These are phyloP conservation scores for Osmozyma mogii DNA, from an alignment of 805 yeast species.

Conservation along the genomic window DNA sequence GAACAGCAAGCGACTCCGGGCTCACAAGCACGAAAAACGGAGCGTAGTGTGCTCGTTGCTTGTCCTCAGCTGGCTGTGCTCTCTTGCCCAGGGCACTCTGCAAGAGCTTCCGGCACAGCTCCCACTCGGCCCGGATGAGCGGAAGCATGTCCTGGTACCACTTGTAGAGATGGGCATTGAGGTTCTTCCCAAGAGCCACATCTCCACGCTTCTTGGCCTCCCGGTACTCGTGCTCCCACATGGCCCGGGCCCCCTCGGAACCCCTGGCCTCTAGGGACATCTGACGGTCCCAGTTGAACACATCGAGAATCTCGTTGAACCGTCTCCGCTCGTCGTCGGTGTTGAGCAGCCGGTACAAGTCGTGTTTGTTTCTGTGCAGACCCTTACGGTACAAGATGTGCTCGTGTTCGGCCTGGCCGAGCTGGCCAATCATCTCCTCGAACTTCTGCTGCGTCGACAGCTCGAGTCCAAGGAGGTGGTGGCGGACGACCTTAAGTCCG, in stretches of 20 bases:
- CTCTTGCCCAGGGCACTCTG: slow-evolving; percentile 13
- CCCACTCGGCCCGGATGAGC: slow-evolving; percentile 57
- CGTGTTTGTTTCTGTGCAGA: slow-evolving; percentile 55
- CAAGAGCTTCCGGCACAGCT: slow-evolving; percentile 41
- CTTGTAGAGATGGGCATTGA: slow-evolving; percentile 70
- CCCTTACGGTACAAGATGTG: slow-evolving; percentile 26
- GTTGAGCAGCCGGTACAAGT: slow-evolving; percentile 46
- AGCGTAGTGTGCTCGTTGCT: slow-evolving; percentile 49
- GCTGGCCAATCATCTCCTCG: slow-evolving; percentile 18
- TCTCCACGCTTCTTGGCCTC: slow-evolving; percentile 54
- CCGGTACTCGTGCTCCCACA: slow-evolving; percentile 83
- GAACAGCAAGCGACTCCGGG: slow-evolving; percentile 75
- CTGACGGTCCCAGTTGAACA: slow-evolving; percentile 71
- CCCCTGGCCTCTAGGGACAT: slow-evolving; percentile 68
- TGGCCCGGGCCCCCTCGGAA: slow-evolving; percentile 74
- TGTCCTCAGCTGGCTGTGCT: slow-evolving; percentile 7
- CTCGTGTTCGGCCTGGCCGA: slow-evolving; percentile 20
- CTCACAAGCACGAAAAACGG: slow-evolving; percentile 69
- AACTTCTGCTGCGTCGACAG: slow-evolving; percentile 13
- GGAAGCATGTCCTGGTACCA: slow-evolving; percentile 80
- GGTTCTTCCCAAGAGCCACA: slow-evolving; percentile 43
- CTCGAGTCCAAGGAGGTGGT: slow-evolving; percentile 47
- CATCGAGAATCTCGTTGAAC: slow-evolving; percentile 63
- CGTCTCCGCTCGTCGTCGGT: slow-evolving; percentile 33
- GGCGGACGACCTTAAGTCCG: slow-evolving; percentile 73